phyloP scores from a whole-genome alignment of 2,329 filamentous ascomycete genomes.

The Hawksworthiomyces lignivorus region DNA sequence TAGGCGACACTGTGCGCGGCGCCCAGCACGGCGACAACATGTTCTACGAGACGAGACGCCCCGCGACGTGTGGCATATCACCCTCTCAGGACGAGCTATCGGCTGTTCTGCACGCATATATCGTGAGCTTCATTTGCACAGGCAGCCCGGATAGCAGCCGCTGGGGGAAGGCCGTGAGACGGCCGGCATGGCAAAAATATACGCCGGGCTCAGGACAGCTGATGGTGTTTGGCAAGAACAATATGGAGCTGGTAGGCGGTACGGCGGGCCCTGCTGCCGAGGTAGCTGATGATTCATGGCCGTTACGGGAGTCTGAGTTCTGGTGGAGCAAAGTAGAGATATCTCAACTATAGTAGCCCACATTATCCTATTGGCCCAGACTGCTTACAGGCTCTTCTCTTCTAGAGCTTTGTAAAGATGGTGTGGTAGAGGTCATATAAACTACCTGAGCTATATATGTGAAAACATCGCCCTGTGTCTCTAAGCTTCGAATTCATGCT shows the following conservation, averaged over 20 bases:
- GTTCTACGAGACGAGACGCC: conserved; percentile 37
- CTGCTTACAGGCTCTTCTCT: no score
- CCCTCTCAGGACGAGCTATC: conserved; percentile 33
- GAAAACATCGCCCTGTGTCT: no score
- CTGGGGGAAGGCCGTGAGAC: no score
- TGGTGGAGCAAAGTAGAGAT: conserved; percentile 34
- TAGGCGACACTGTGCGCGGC: conserved; percentile 33
- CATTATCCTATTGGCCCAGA: no score
- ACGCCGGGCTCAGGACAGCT: conserved; percentile 24
- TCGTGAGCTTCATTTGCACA: conserved; percentile 38
- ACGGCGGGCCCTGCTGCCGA: conserved; percentile 26
- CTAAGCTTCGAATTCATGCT: no score
- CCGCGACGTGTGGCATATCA: conserved; percentile 26
- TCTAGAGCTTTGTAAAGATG: no score
- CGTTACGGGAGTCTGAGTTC: conserved; percentile 34
- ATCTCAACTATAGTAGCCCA: conserved; percentile 2
- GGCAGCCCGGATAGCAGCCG: conserved; percentile 18
- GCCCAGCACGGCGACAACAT: conserved; percentile 42
- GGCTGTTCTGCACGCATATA: conserved; percentile 36
- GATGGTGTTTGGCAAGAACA: conserved; percentile 37
- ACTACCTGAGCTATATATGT: no score
- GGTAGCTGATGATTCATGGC: conserved; percentile 33
- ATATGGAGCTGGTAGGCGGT: conserved; percentile 40
- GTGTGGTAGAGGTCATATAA: no score
- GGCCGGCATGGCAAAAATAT: no score